Evolutionary conservation across 164 flowering plant genomes (phyloP).

Genomic region (Sedum album): DNA sequence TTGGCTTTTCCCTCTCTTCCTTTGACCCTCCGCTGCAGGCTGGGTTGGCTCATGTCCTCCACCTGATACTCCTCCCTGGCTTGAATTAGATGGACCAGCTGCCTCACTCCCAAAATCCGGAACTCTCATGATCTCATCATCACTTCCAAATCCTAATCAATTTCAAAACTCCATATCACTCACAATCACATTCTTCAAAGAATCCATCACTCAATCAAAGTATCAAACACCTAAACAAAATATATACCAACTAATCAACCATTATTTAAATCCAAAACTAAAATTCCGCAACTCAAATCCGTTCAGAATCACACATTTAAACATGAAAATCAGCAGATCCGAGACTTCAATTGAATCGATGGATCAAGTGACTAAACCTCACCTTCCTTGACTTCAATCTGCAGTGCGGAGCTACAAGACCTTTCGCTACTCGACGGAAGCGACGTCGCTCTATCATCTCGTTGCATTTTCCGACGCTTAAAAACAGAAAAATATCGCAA

Average conservation of each 20-base stretch:
- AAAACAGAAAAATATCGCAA: constrained; percentile 9
- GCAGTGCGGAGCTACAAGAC: constrained; percentile 88
- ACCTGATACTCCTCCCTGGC: constrained; percentile 21
- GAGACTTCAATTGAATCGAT: no score
- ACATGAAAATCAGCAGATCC: no score
- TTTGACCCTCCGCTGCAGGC: constrained; percentile 39
- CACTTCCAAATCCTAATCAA: constrained; percentile 74
- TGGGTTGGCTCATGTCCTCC: constrained; percentile 50
- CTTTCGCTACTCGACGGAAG: constrained; percentile 89
- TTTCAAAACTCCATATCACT: not conserved
- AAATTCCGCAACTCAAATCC: not conserved
- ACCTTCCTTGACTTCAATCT: constrained; percentile 81
- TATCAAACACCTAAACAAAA: not conserved
- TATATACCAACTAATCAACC: no score
- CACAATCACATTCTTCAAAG: not conserved
- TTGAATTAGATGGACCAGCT: constrained; percentile 44
- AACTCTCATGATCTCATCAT: constrained; percentile 92
- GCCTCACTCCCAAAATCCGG: constrained; percentile 80
- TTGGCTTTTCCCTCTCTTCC: constrained; percentile 80
- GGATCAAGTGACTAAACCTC: not conserved
- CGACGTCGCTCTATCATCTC: constrained; percentile 68
- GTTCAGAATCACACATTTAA: no score
- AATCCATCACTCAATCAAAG: not conserved
- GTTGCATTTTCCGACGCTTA: constrained; percentile 41
- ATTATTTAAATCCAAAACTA: no score